Evolutionary conservation across 148 eudicot species (phyloP).

Genomic region (Chenopodium suecicum): DNA sequence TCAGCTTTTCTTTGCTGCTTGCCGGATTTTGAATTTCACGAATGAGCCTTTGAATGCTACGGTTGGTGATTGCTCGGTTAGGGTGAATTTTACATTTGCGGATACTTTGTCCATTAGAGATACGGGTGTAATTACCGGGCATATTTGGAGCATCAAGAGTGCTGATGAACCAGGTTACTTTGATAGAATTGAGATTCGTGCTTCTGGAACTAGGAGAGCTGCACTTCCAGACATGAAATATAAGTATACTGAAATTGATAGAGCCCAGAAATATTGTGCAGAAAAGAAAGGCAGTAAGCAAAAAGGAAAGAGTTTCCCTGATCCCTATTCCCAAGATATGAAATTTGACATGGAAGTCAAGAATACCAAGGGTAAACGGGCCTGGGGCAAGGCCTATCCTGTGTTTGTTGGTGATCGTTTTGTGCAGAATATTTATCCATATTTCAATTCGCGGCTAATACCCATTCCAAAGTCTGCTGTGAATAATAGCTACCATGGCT

Average conservation of each 20-base stretch:
- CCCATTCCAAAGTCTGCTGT: constrained; percentile 19
- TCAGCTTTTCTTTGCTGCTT: constrained; percentile 63
- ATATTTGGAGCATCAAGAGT: constrained; percentile 69
- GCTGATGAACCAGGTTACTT: constrained; percentile 53
- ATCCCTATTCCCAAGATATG: constrained; percentile 64
- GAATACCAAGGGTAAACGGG: constrained; percentile 40
- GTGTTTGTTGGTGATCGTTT: constrained; percentile 51
- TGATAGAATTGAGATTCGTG: constrained; percentile 46
- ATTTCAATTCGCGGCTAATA: constrained; percentile 22
- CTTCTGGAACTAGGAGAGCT: constrained; percentile 34
- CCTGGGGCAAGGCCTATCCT: constrained; percentile 67
- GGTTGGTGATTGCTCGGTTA: constrained; percentile 67
- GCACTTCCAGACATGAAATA: constrained; percentile 49
- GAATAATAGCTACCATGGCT: constrained; percentile 27
- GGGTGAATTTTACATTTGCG: constrained; percentile 65
- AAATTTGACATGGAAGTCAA: constrained; percentile 66
- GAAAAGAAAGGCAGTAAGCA: constrained; percentile 31
- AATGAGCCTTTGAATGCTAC: constrained; percentile 43
- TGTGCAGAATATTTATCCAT: constrained; percentile 37
- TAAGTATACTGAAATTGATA: constrained; percentile 48
- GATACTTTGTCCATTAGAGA: constrained; percentile 51
- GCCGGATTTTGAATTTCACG: constrained; percentile 48
- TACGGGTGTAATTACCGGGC: constrained; percentile 64
- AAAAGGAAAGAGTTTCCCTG: constrained; percentile 48
- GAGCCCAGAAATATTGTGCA: constrained; percentile 41